Evolutionary conservation across 176 grass and related monocot genomes (phyloP), one percentile per base, ranked within the genome.

Genomic region (Juncus effusus): DNA sequence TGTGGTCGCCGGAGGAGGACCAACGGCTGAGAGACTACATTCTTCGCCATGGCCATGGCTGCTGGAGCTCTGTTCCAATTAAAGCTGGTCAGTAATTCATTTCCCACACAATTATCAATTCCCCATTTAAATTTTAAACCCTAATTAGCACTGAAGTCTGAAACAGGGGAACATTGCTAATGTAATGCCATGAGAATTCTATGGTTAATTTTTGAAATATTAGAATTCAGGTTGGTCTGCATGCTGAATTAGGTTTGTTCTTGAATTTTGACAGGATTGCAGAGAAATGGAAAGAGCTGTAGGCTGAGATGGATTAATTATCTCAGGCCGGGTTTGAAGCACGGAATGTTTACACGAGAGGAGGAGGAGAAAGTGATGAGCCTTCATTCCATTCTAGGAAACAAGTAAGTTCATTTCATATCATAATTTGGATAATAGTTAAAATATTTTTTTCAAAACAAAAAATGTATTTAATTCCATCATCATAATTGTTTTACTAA

Each of bases 241-340:
- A 10, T 1, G 7, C 65, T 82, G 61, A 85, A 40, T 40, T 62
- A 4, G 28, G 51, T 38, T 44, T 63, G 10, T 40, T 47, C 3
- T 28, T 2, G 19, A 56, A 41, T 54, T 80, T 40, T 81, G 51
- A 54, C 79, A 97, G 94, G 88, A 9, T 72, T 97, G 41, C 75
- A 92, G 71, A 60, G 94, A 16, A 97, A 97, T 77, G 94, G 94
- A 62, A 97, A 97, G 80, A 97, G 94, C 62, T 97, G 94, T 79
- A 77, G 94, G 75, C 80, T 97, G 75, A 81, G 94, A 36, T 97
- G 94, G 94, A 97, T 92, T 60, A 97, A 97, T 69, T 97, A 97
- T 74, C 88, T 97, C 61, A 79, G 88, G 74, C 94, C 94, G 53
- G 94, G 94, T 53, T 65, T 97, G 28, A 97, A 93, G 80, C 94